Evolutionary conservation across 352 stramenopile species (phyloP).

Genomic region (Phytophthora brassicae): DNA sequence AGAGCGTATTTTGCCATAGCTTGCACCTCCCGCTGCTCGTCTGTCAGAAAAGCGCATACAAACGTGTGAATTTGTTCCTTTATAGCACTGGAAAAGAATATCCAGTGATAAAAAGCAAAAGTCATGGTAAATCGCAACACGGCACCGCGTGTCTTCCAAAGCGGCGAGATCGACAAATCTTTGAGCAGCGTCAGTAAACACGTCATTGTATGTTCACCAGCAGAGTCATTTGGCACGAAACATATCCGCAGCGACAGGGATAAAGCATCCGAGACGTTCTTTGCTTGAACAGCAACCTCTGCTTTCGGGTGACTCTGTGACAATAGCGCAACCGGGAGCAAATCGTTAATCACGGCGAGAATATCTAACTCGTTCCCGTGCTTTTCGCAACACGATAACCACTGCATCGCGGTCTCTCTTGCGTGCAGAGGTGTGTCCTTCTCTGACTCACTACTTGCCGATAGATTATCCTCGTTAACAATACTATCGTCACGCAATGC

Average conservation of each 20-base stretch:
- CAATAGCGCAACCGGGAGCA: constrained; percentile 69
- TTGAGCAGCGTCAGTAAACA: constrained; percentile 48
- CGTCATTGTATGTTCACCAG: constrained; percentile 17
- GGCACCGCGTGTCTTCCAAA: constrained; percentile 72
- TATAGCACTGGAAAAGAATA: constrained; percentile 41
- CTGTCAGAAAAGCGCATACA: constrained; percentile 55
- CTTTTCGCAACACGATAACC: constrained; percentile 56
- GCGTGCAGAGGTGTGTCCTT: constrained; percentile 34
- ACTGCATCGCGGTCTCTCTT: constrained; percentile 74
- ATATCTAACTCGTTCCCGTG: constrained; percentile 51
- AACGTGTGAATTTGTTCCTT: constrained; percentile 55
- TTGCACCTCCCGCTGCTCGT: constrained; percentile 79
- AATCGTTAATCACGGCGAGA: constrained; percentile 38
- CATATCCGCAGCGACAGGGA: constrained; percentile 60
- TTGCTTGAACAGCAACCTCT: constrained; percentile 66
- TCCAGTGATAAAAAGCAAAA: constrained; percentile 78
- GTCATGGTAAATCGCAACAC: constrained; percentile 75
- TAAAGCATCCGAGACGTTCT: constrained; percentile 58
- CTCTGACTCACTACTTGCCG: constrained; percentile 19
- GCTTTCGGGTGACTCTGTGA: constrained; percentile 70
- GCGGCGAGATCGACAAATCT: constrained; percentile 35
- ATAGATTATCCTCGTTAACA: constrained; percentile 6
- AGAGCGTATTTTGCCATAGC: constrained; percentile 80
- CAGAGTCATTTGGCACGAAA: constrained; percentile 19
- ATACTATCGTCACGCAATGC: neutral